A percentile compares a stretch with the other conserved stretches of the same genome.
These are phyloP conservation scores for Penicillium simplicissimum DNA, from an alignment of 495 filamentous ascomycete genomes.

Conservation along the genomic window DNA sequence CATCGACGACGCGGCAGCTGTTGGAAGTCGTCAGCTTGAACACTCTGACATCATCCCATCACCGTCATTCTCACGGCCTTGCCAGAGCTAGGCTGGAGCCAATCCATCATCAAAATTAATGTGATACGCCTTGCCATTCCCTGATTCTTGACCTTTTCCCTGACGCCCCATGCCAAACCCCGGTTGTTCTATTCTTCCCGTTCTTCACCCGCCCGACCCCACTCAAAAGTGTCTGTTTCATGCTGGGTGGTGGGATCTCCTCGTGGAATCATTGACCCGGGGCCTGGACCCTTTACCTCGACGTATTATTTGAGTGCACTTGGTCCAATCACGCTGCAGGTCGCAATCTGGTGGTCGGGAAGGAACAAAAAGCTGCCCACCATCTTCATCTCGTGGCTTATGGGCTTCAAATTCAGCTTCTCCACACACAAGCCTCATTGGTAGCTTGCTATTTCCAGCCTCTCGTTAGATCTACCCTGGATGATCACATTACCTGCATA, in stretches of 20 bases:
- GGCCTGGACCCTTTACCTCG: conserved; percentile 4
- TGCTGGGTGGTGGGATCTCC: conserved; percentile 1
- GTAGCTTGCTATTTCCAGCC: neutral
- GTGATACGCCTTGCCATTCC: neutral
- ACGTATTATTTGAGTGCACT: conserved; percentile 2
- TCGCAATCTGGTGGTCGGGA: neutral
- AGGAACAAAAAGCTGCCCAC: conserved; percentile 5
- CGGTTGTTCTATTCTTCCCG: neutral
- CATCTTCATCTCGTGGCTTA: neutral
- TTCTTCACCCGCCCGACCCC: neutral
- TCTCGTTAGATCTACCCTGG: neutral
- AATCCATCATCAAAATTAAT: neutral
- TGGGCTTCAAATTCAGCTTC: neutral
- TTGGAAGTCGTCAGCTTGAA: conserved; percentile 1
- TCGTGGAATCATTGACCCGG: neutral
- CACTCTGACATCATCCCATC: conserved; percentile 18
- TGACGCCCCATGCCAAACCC: neutral
- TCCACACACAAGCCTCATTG: neutral
- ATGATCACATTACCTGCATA: conserved; percentile 9
- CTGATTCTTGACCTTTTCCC: neutral
- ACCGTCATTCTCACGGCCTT: neutral
- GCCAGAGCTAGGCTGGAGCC: neutral
- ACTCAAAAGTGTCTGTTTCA: neutral
- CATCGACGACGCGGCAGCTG: conserved; percentile 1
- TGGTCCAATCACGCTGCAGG: conserved; percentile 4